Evolutionary conservation across 176 grass and related monocot genomes (phyloP).

Genomic region (Musa beccarii): DNA sequence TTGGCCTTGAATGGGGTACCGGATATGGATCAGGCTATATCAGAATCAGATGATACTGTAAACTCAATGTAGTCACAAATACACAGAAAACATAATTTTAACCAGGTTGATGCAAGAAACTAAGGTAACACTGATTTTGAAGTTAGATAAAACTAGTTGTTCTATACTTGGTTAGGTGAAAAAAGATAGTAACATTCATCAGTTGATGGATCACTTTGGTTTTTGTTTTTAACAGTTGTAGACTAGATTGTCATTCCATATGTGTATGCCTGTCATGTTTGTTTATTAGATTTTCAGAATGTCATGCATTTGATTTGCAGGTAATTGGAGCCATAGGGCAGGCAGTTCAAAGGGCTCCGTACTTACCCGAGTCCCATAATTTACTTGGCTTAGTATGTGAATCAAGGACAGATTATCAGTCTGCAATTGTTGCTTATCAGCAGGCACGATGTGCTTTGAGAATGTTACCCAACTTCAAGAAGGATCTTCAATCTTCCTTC

Average conservation of each 20-base stretch:
- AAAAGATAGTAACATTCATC: not conserved
- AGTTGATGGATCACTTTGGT: not conserved
- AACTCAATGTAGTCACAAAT: too few relatives aligned
- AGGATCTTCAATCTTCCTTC: conserved; percentile 36
- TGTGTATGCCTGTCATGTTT: not conserved
- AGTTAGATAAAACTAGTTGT: not conserved
- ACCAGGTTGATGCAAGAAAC: not conserved
- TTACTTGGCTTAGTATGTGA: conserved; percentile 78
- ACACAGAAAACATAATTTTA: too few relatives aligned
- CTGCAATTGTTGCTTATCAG: conserved; percentile 58
- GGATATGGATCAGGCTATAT: too few relatives aligned
- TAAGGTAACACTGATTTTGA: not conserved
- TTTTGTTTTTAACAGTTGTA: not conserved
- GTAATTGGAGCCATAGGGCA: conserved; percentile 77
- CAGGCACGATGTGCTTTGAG: conserved; percentile 49
- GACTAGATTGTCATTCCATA: not conserved
- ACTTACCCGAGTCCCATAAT: conserved; percentile 78
- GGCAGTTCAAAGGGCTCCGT: conserved; percentile 67
- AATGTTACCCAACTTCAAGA: conserved; percentile 31
- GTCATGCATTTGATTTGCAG: conserved; percentile 20
- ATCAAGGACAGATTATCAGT: conserved; percentile 64
- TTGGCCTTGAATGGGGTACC: too few relatives aligned
- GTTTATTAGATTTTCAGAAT: not conserved
- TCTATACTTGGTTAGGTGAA: not conserved
- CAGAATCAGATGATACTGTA: too few relatives aligned